A percentile compares a stretch with the other conserved stretches of the same genome.
phyloP scores from a whole-genome alignment of 768 basidiomycete species.

The Pholiota microspora region DNA sequence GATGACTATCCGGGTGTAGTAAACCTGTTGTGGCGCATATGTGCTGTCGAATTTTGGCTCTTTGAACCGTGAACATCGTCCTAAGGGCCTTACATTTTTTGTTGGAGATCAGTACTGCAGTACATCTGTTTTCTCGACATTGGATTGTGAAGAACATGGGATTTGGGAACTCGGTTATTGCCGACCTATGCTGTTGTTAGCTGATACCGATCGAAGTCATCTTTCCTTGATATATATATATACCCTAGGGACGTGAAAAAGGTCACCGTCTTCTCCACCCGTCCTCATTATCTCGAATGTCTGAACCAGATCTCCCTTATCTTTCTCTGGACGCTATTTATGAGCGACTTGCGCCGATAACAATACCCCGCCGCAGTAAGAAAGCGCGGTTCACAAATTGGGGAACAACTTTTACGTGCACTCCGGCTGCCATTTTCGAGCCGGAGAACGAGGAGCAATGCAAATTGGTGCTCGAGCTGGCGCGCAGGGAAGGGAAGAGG shows the following conservation, averaged over 20 bases:
- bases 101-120: too few species aligned
- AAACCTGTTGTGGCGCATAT: too few species aligned
- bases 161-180: background rate
- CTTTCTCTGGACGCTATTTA: conserved; percentile 49
- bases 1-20: too few species aligned
- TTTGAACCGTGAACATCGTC: too few species aligned
- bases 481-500: conserved; percentile 64
- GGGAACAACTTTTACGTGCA: conserved; percentile 76
- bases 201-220: background rate
- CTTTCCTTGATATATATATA: background rate
- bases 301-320: conserved; percentile 31
- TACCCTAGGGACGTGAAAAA: background rate
- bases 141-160: too few species aligned
- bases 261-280: background rate
- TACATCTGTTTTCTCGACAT: too few species aligned
- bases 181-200: background rate
- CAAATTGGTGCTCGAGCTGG: conserved; percentile 75
- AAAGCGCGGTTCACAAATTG: conserved; percentile 74
- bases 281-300: background rate
- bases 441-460: conserved; percentile 72
- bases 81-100: too few species aligned
- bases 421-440: conserved; percentile 69
- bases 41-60: too few species aligned
- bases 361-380: conserved; percentile 34
- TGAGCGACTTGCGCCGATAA: conserved; percentile 52